Base-by-base conservation (phyloP, 345 rosid species). In the Arabis alpina region DNA sequence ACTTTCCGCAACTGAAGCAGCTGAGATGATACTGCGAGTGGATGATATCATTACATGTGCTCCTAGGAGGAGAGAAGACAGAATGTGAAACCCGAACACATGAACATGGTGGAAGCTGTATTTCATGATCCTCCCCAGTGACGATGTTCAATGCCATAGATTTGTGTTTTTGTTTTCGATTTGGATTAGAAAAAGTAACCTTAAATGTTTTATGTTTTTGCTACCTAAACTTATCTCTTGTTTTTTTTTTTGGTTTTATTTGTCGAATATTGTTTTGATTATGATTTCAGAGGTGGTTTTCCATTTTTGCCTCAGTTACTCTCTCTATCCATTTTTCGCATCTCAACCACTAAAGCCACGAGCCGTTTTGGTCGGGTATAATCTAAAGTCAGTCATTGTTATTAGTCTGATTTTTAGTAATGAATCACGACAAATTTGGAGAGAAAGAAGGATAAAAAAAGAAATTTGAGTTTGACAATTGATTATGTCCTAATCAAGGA, bases 1-100 rank as follows among this genome's bases (percentile, higher is more conserved):
- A 77, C 88, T 89, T 12, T 93, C 99, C 3, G 99, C 99, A 55
- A 93, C 99, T 1, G 99, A 93, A 82, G 99, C 99, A 48, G 87
- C 93, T 15, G 96, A 89, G 84, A 85, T 89, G 96, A 87, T 89
- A 60, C 84, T 87, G 13, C 82, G 96, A 66, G 96, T 89, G 3
- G 96, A 87, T 73, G 88, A 89, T 74, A 89, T 85, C 68, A 89
- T 89, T 67, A 87, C 88, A 37, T 87, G 89, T 79, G 96, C 96
- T 28, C 96, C 96, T 4, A 69, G 96, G 65, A 85, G 70, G 69
- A 87, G 96, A 74, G 95, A 89, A 79, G 90, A 87, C 74, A 83
- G 90, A 71, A 87, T 88, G 95, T 88, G 72, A 84, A 55, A 55
- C 39, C 48, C 45, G 7, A 39, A 4, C 53, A 66, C 55, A 36